A percentile compares a stretch with the other conserved stretches of the same genome.
These are phyloP conservation scores for Metschnikowia lunata DNA, from an alignment of 805 yeast species.

Conservation along the genomic window DNA sequence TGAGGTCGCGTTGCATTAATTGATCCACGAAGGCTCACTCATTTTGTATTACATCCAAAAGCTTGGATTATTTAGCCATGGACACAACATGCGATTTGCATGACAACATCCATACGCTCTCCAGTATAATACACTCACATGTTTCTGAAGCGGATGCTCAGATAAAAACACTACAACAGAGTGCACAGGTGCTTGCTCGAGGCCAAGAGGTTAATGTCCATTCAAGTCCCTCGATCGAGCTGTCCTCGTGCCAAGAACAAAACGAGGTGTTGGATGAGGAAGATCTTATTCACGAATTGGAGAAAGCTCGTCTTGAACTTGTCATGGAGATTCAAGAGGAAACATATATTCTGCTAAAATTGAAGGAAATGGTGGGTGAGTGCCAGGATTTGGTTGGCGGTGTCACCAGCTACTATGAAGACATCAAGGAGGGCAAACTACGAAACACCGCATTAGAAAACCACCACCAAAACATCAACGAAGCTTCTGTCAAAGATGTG, in stretches of 20 bases:
- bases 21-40: too few relatives aligned
- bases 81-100: constrained; percentile 9
- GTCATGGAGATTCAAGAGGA: constrained; percentile 40
- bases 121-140: constrained; percentile 10
- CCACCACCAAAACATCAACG: not conserved
- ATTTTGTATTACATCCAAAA: too few relatives aligned
- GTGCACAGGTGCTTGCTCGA: constrained; percentile 5
- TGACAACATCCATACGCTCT: constrained; percentile 9
- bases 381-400: constrained; percentile 31
- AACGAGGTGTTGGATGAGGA: constrained; percentile 6
- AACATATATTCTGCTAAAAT: constrained; percentile 28
- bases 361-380: constrained; percentile 30
- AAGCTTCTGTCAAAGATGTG: not conserved
- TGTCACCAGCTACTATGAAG: constrained; percentile 28
- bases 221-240: not conserved
- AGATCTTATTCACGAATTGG: constrained; percentile 21
- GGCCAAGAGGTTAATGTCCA: constrained; percentile 3
- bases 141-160: constrained; percentile 10
- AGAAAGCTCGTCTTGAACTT: constrained; percentile 26
- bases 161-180: constrained; percentile 6
- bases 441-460: constrained; percentile 1
- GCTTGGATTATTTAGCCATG: constrained; percentile 1
- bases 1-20: too few relatives aligned
- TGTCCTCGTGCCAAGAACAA: not conserved
- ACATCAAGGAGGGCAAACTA: constrained; percentile 17